These are phyloP conservation scores for Podaxis pistillaris DNA, from an alignment of 768 basidiomycete genomes.

Conservation along the genomic window DNA sequence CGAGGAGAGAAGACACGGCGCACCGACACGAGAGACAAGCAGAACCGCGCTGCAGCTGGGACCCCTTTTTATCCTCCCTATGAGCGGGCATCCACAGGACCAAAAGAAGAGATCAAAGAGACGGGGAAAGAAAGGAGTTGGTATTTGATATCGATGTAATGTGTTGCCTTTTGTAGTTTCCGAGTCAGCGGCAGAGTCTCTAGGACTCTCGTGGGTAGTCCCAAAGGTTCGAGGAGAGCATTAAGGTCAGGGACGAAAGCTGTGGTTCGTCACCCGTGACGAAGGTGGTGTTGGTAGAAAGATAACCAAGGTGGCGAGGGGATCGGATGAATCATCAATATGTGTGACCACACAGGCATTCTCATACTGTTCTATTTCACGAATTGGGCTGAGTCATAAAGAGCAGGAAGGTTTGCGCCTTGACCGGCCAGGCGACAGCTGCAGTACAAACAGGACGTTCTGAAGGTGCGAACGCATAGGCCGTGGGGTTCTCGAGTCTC, in stretches of 20 bases:
- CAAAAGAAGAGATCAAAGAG: not conserved
- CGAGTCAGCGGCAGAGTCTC: not conserved
- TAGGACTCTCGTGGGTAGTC: not conserved
- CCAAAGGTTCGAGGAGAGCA: not conserved
- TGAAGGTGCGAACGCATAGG: not conserved
- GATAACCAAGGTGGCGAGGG: not conserved
- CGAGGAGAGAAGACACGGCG: conserved; percentile 17
- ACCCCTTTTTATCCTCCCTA: conserved; percentile 13
- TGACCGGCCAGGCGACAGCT: not conserved
- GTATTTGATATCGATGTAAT: conserved; percentile 1
- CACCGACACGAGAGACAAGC: conserved; percentile 46
- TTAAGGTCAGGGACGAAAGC: not conserved
- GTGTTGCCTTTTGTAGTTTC: conserved; percentile 6
- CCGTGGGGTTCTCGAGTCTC: too few relatives aligned
- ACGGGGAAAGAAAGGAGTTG: too few relatives aligned
- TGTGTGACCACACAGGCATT: not conserved
- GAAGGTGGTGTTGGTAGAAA: not conserved
- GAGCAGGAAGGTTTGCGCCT: too few relatives aligned
- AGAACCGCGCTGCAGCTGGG: conserved; percentile 35
- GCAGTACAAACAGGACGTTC: not conserved
- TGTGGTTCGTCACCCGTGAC: not conserved
- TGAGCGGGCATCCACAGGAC: conserved; percentile 13
- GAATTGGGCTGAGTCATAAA: too few relatives aligned
- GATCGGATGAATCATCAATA: conserved; percentile 5
- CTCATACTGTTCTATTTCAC: too few relatives aligned